Evolutionary conservation across 2,329 filamentous ascomycete genomes (phyloP).

Genomic region (Fusarium annulatum): DNA sequence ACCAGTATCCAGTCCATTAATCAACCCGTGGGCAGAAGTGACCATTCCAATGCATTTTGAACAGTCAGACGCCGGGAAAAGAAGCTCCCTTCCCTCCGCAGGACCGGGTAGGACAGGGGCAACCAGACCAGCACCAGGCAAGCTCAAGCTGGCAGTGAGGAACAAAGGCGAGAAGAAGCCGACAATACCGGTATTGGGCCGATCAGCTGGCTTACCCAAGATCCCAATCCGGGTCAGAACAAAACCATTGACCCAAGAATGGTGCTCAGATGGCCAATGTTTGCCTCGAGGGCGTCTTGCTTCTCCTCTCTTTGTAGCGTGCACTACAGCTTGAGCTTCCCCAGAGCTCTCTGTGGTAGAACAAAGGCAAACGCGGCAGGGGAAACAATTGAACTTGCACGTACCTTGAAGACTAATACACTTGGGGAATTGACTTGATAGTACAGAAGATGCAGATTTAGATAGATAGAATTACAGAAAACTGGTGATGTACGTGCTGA

Average conservation of each 20-base stretch:
- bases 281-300: constrained; percentile 26
- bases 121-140: background rate
- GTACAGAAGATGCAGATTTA: constrained; percentile 29
- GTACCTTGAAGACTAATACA: constrained; percentile 42
- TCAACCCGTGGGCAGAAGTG: constrained; percentile 36
- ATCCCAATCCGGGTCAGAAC: constrained; percentile 36
- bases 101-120: constrained; percentile 29
- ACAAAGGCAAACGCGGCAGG: constrained; percentile 23
- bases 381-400: constrained; percentile 31
- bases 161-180: constrained; percentile 13
- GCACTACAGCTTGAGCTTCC: constrained; percentile 12
- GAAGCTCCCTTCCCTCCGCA: constrained; percentile 32
- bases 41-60: constrained; percentile 15
- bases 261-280: constrained; percentile 15
- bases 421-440: constrained; percentile 23
- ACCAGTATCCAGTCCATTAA: constrained; percentile 34
- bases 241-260: constrained; percentile 7
- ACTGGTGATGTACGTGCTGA: constrained; percentile 36
- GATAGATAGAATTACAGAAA: constrained; percentile 33
- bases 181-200: constrained; percentile 28
- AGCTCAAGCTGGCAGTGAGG: constrained; percentile 2
- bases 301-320: constrained; percentile 1
- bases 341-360: constrained; percentile 22
- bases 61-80: constrained; percentile 13
- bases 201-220: constrained; percentile 25